These are phyloP conservation scores for Acer yangbiense DNA, from an alignment of 345 rosid genomes.

Conservation along the genomic window DNA sequence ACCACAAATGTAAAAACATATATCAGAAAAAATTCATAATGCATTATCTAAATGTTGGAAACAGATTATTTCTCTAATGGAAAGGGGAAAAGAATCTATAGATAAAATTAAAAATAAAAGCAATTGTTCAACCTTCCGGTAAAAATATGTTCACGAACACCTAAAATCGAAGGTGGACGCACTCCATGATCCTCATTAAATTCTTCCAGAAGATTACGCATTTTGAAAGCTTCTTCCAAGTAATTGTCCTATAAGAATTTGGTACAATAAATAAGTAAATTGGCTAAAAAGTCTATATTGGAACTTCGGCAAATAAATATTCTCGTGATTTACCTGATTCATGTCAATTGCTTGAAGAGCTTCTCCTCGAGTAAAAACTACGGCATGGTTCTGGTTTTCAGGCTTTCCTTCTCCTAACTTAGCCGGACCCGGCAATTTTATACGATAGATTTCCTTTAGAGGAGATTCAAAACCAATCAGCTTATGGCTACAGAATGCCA, in stretches of 20 bases:
- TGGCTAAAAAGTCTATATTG: neutral
- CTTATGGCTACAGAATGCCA: neutral
- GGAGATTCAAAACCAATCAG: conserved; percentile 25
- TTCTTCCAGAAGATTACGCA: conserved; percentile 97
- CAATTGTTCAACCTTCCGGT: conserved; percentile 74
- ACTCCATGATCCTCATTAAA: conserved; percentile 95
- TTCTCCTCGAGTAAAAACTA: conserved; percentile 92
- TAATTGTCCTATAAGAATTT: conserved; percentile 74
- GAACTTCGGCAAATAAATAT: neutral
- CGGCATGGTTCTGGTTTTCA: conserved; percentile 95
- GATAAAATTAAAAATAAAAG: neutral
- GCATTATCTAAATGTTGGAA: conserved; percentile 3
- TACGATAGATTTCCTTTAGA: conserved; percentile 87
- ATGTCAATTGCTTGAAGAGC: conserved; percentile 98
- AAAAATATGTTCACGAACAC: conserved; percentile 96
- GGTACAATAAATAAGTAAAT: conserved; percentile 20
- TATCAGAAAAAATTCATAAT: conserved; percentile 21
- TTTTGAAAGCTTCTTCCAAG: conserved; percentile 96
- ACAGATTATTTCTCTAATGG: neutral
- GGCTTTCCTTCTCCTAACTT: conserved; percentile 98
- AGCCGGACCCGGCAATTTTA: conserved; percentile 85
- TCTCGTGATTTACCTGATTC: conserved; percentile 68
- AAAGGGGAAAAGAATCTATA: neutral
- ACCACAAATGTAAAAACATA: conserved; percentile 15
- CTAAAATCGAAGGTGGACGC: conserved; percentile 87